A percentile compares a stretch with the other conserved stretches of the same genome.
These are phyloP conservation scores for Spiraea crenata DNA, from an alignment of 331 rosid species.

Conservation along the genomic window DNA sequence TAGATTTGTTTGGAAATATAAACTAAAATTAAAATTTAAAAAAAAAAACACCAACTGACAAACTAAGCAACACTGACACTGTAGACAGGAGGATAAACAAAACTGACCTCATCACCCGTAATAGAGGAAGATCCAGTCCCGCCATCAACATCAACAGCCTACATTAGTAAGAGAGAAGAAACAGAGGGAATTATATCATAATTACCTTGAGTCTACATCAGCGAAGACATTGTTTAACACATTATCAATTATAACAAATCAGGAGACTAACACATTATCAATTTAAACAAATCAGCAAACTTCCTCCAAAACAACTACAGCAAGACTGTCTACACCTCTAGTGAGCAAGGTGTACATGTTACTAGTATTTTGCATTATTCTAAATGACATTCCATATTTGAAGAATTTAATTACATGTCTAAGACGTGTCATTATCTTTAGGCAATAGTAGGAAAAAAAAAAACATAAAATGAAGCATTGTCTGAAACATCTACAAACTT, in stretches of 20 bases:
- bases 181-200: neutral
- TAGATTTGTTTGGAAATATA: neutral
- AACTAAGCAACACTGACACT: neutral
- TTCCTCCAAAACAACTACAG: too few species aligned
- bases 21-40: neutral
- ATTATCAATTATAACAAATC: neutral
- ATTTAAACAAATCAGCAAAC: too few species aligned
- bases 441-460: too few species aligned
- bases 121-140: slow-evolving; percentile 36
- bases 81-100: neutral
- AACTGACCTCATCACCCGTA: slow-evolving; percentile 46
- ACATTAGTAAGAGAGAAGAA: slow-evolving; percentile 15
- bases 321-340: too few species aligned
- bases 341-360: too few species aligned
- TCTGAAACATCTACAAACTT: too few species aligned
- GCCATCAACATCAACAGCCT: slow-evolving; percentile 45
- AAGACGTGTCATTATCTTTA: too few species aligned
- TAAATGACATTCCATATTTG: neutral
- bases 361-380: too few species aligned
- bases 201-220: neutral
- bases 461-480: too few species aligned
- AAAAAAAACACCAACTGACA: neutral
- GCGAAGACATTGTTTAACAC: neutral
- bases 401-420: too few species aligned
- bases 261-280: neutral